Conservation (phyloP, 2,329 filamentous ascomycete genomes). For the Diplodia sapinea region DNA sequence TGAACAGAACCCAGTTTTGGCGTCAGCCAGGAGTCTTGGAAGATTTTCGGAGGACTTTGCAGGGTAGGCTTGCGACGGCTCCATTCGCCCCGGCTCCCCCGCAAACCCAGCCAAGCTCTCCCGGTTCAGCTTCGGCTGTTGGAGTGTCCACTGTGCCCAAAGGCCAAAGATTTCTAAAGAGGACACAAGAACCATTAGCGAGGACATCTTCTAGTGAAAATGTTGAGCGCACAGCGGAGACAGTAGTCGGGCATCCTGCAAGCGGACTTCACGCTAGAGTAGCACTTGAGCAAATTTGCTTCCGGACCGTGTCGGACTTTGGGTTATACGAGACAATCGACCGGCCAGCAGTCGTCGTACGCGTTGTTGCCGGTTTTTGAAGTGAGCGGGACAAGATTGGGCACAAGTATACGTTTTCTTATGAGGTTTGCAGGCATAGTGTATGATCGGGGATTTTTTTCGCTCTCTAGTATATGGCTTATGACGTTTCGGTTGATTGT, state of each 20-base stretch:
- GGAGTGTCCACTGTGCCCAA: constrained; percentile 30
- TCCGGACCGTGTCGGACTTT: constrained; percentile 45
- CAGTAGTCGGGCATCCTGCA: constrained; percentile 34
- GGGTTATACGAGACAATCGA: constrained; percentile 45
- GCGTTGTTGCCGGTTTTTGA: constrained; percentile 14
- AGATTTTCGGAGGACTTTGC: constrained; percentile 48
- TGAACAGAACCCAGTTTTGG: constrained; percentile 54
- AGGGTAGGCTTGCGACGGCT: constrained; percentile 38
- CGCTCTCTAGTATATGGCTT: background rate
- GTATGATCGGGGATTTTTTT: background rate
- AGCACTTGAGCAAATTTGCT: constrained; percentile 42
- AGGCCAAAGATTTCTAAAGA: constrained; percentile 37
- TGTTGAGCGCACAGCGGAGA: constrained; percentile 37
- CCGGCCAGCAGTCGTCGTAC: constrained; percentile 14
- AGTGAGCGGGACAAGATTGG: background rate
- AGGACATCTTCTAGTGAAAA: constrained; percentile 33
- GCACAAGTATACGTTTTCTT: background rate
- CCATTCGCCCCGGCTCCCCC: constrained; percentile 5
- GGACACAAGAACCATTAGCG: constrained; percentile 33
- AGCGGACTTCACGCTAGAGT: constrained; percentile 36
- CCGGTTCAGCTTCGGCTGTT: background rate
- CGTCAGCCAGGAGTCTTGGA: constrained; percentile 48
- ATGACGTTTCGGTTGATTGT: background rate
- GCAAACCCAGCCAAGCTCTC: constrained; percentile 28
- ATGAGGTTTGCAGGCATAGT: background rate